Evolutionary conservation across 192 early-diverging fungal genomes (phyloP).

Genomic region (Coemansia furcata): DNA sequence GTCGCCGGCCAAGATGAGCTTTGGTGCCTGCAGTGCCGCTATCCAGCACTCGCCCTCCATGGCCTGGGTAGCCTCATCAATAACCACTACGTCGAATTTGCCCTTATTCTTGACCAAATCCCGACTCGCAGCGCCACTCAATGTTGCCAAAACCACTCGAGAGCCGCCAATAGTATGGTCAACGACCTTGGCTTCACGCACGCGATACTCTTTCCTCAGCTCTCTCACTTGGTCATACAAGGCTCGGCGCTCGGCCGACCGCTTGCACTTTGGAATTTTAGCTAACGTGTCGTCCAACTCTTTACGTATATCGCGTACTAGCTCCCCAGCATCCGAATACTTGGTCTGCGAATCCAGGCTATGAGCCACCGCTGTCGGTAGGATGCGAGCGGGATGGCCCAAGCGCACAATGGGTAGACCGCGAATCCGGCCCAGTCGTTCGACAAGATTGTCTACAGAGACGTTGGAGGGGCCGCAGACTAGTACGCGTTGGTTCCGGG

Average conservation of each 20-base stretch:
- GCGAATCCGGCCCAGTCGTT: conserved; percentile 61
- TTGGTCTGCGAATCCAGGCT: conserved; percentile 68
- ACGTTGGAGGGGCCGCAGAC: conserved; percentile 92
- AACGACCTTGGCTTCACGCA: conserved; percentile 69
- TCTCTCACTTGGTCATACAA: conserved; percentile 64
- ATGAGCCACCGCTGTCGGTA: conserved; percentile 64
- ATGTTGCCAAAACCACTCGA: conserved; percentile 72
- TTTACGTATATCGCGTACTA: conserved; percentile 70
- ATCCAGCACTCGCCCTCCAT: conserved; percentile 88
- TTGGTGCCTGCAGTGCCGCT: conserved; percentile 69
- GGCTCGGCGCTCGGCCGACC: conserved; percentile 58
- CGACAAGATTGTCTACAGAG: conserved; percentile 84
- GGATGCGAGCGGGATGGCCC: conserved; percentile 82
- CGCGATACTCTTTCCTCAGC: conserved; percentile 66
- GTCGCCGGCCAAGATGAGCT: conserved; percentile 84
- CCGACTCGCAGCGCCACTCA: conserved; percentile 65
- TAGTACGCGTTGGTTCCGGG: conserved; percentile 61
- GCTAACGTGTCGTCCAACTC: conserved; percentile 73
- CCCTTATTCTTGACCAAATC: conserved; percentile 33
- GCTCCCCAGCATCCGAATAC: conserved; percentile 65
- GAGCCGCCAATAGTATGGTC: conserved; percentile 57
- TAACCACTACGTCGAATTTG: conserved; percentile 79
- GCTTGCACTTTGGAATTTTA: conserved; percentile 63
- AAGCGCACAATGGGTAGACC: conserved; percentile 69
- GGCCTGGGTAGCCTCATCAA: conserved; percentile 90